Evolutionary conservation across 352 stramenopile genomes (phyloP).

Genomic region (Phytophthora fragariae): DNA sequence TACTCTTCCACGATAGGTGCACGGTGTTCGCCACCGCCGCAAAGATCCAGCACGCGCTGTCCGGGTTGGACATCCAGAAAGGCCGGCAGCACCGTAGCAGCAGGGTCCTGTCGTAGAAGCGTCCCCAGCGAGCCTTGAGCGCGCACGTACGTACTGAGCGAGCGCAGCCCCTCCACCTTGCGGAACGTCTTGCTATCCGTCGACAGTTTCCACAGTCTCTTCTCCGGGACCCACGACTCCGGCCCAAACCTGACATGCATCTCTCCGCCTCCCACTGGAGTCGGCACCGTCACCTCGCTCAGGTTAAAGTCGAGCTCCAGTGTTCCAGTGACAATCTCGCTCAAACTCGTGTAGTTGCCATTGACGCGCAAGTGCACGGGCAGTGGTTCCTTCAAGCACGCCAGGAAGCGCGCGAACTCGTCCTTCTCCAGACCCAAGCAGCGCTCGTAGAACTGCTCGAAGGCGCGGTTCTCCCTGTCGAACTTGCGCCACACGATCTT

Average conservation of each 20-base stretch:
- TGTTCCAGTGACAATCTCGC: constrained; percentile 78
- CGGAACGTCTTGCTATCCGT: constrained; percentile 85
- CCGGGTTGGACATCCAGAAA: constrained; percentile 92
- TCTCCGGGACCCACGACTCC: constrained; percentile 72
- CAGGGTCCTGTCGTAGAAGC: constrained; percentile 95
- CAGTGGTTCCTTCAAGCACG: constrained; percentile 76
- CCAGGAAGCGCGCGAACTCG: constrained; percentile 88
- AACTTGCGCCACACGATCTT: constrained; percentile 92
- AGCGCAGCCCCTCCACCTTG: constrained; percentile 87
- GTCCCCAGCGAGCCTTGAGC: constrained; percentile 88
- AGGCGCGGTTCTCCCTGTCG: constrained; percentile 80
- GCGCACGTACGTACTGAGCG: constrained; percentile 94
- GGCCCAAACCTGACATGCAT: constrained; percentile 59
- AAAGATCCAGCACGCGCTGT: constrained; percentile 80
- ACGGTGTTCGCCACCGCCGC: constrained; percentile 71
- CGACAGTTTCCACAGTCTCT: constrained; percentile 81
- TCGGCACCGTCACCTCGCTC: constrained; percentile 59
- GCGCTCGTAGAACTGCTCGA: constrained; percentile 86
- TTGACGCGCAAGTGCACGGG: constrained; percentile 91
- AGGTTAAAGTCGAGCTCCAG: constrained; percentile 79
- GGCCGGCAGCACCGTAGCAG: constrained; percentile 95
- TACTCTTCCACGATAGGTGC: constrained; percentile 66
- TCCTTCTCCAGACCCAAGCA: constrained; percentile 67
- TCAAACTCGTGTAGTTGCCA: constrained; percentile 81
- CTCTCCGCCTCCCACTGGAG: constrained; percentile 62